These are phyloP conservation scores for Tillandsia fasciculata DNA, from an alignment of 176 grass and related monocot species.

Conservation along the genomic window DNA sequence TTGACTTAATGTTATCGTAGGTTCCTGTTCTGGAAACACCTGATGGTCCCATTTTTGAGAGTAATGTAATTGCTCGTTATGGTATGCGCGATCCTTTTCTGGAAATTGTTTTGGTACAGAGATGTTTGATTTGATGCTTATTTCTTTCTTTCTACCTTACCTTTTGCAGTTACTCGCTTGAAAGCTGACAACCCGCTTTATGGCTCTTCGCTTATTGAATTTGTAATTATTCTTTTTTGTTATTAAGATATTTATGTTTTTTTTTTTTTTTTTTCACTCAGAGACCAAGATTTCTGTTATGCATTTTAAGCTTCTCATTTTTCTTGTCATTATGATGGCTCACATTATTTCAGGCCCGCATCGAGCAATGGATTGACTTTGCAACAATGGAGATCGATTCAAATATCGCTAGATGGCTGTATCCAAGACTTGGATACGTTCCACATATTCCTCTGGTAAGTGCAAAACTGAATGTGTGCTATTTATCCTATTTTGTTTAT, in stretches of 20 bases:
- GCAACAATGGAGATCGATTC: constrained; percentile 50
- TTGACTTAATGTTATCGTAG: constrained; percentile 3
- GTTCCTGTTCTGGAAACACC: constrained; percentile 70
- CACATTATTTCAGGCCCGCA: constrained; percentile 36
- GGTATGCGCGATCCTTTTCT: constrained; percentile 25
- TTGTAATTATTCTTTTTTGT: constrained; percentile 30
- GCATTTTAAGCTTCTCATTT: background rate
- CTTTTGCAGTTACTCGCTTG: constrained; percentile 45
- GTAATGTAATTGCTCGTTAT: constrained; percentile 73
- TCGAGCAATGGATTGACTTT: constrained; percentile 87
- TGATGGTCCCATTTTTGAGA: constrained; percentile 70
- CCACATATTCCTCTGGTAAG: constrained; percentile 41
- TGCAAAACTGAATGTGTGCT: background rate
- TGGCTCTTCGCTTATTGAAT: constrained; percentile 72
- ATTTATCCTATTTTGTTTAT: background rate
- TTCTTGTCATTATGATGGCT: background rate
- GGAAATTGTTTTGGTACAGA: background rate
- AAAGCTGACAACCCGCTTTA: constrained; percentile 61
- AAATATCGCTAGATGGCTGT: constrained; percentile 48
- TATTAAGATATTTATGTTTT: constrained; percentile 2
- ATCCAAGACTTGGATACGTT: constrained; percentile 35
- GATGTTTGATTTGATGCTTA: background rate
- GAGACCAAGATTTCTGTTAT: background rate
- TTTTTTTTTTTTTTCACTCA: background rate
- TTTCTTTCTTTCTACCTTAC: constrained; percentile 4